These are phyloP conservation scores for Gracilaria domingensis DNA, from an alignment of 23 red algal species.

Conservation along the genomic window DNA sequence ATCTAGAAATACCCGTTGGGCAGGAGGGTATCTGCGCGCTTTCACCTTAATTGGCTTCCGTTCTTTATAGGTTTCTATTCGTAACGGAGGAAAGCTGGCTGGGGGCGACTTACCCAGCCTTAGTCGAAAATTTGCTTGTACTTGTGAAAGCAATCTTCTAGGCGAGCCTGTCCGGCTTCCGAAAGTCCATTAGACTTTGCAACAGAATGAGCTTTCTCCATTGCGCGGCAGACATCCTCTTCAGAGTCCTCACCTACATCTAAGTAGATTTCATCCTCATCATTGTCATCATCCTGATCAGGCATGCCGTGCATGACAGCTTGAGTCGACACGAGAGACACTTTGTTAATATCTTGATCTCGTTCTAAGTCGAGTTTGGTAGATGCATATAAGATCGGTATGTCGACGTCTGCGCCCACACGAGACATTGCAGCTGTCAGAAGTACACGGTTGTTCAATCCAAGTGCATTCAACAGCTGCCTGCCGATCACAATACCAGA, in stretches of 20 bases:
- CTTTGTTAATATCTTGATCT: neutral
- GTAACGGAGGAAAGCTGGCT: neutral
- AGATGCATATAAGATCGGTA: neutral
- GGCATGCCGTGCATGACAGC: neutral
- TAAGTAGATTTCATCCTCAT: neutral
- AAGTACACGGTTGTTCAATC: constrained; percentile 17
- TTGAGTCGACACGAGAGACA: neutral
- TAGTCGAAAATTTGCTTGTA: constrained; percentile 4
- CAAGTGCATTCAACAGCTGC: constrained; percentile 18
- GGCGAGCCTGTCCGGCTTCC: neutral
- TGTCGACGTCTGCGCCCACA: neutral
- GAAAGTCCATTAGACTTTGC: neutral
- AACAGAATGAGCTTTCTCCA: neutral
- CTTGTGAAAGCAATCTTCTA: neutral
- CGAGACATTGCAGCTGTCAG: neutral
- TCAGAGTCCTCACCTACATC: constrained; percentile 14
- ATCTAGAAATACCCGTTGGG: constrained; percentile 7
- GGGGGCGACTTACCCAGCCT: constrained; percentile 14
- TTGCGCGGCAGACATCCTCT: neutral
- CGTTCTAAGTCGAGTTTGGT: neutral
- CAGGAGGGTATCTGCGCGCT: constrained; percentile 19
- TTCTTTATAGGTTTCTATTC: neutral
- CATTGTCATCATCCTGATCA: neutral
- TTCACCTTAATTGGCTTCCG: constrained; percentile 36
- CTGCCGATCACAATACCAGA: neutral